Conservation (phyloP, 2,329 filamentous ascomycete genomes). For the Stachybotrys chlorohalonatus region DNA sequence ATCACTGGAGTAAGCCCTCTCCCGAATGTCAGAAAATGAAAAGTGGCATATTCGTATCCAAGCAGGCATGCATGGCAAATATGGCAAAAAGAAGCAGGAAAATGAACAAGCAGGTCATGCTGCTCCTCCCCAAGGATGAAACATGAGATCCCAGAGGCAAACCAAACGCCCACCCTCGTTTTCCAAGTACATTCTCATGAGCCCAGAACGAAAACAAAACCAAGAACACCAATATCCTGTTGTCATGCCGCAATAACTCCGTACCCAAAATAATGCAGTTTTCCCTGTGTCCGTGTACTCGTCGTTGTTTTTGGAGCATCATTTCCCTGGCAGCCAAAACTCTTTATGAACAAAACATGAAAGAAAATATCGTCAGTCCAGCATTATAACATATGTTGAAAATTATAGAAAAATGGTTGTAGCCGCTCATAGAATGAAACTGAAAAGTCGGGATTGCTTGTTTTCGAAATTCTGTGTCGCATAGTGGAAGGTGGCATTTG, state of each 20-base stretch:
- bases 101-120: neutral
- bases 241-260: neutral
- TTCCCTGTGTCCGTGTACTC: neutral
- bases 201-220: neutral
- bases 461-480: too few relatives aligned
- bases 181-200: neutral
- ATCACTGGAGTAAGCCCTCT: too few relatives aligned
- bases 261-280: conserved; percentile 6
- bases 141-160: neutral
- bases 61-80: too few relatives aligned
- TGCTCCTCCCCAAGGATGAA: neutral
- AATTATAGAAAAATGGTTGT: too few relatives aligned
- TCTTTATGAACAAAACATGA: neutral
- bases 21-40: too few relatives aligned
- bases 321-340: neutral
- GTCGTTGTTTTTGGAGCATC: neutral
- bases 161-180: neutral
- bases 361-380: neutral
- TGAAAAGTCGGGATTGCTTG: too few relatives aligned
- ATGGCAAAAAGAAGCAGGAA: too few relatives aligned
- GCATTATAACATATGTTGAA: too few relatives aligned
- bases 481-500: too few relatives aligned
- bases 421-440: too few relatives aligned
- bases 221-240: neutral
- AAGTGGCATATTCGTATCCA: too few relatives aligned